Percentiles rank a stretch among this genome's conserved stretches.
phyloP scores from a whole-genome alignment of 2,329 filamentous ascomycete genomes.

The Colletotrichum noveboracense region DNA sequence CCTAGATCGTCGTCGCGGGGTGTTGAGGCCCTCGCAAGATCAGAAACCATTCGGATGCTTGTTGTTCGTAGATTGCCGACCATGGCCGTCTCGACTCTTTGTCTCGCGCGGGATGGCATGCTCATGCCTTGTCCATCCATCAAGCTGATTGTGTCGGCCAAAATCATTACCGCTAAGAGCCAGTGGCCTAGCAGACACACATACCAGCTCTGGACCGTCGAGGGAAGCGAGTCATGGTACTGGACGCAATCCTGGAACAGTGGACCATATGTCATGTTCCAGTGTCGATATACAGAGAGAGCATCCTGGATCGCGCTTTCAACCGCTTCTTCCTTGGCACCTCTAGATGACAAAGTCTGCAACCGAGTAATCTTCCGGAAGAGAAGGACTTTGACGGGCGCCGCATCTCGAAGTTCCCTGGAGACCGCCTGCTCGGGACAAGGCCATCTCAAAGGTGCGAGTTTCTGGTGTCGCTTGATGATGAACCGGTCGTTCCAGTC shows the following conservation, averaged over 20 bases:
- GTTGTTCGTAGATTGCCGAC: conserved; percentile 44
- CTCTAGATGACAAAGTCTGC: conserved; percentile 53
- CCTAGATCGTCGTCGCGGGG: conserved; percentile 20
- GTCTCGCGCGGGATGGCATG: conserved; percentile 26
- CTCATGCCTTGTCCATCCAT: conserved; percentile 47
- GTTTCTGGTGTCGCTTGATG: conserved; percentile 34
- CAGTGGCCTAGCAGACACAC: conserved; percentile 62
- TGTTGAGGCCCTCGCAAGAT: conserved; percentile 52
- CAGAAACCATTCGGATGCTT: conserved; percentile 51
- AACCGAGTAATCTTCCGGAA: conserved; percentile 62
- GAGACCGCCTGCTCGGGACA: conserved; percentile 59
- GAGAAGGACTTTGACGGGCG: conserved; percentile 63
- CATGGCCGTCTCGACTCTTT: conserved; percentile 35
- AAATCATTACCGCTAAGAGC: conserved; percentile 59
- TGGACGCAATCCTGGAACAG: conserved; percentile 58
- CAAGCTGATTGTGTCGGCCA: conserved; percentile 58
- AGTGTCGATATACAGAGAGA: conserved; percentile 57
- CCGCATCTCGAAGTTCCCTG: conserved; percentile 53
- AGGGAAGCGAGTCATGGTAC: conserved; percentile 53
- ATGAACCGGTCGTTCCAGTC: conserved; percentile 39
- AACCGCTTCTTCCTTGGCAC: conserved; percentile 38
- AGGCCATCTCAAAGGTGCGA: conserved; percentile 49
- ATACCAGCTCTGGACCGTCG: conserved; percentile 65
- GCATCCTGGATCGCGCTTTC: conserved; percentile 54
- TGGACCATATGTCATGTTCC: conserved; percentile 55